These are phyloP conservation scores for Rhodotorula toruloides DNA, from an alignment of 768 basidiomycete species.

Conservation along the genomic window DNA sequence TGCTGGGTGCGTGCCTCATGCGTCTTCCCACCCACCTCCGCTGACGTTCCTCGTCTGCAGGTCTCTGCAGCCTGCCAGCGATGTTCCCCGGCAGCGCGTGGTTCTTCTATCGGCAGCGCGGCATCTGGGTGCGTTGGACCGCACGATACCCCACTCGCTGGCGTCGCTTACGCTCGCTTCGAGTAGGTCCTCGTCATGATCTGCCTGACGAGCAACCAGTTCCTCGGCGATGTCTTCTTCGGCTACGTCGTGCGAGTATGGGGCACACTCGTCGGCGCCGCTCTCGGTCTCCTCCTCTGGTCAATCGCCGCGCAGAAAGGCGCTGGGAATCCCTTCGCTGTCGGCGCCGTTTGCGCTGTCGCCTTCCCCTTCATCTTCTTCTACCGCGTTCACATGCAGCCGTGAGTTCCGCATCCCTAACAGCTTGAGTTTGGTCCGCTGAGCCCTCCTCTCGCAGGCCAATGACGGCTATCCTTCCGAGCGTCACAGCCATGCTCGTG, in stretches of 20 bases:
- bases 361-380: slow-evolving; percentile 54
- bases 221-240: slow-evolving; percentile 22
- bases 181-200: slow-evolving; percentile 30
- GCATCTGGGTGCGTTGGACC: too few species aligned
- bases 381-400: slow-evolving; percentile 47
- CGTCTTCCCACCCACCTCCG: neutral
- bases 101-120: slow-evolving; percentile 32
- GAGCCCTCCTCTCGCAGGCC: neutral
- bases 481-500: slow-evolving; percentile 34
- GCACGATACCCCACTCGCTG: too few species aligned
- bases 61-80: slow-evolving; percentile 15
- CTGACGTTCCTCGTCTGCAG: neutral
- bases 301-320: slow-evolving; percentile 50
- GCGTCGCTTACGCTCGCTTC: too few species aligned
- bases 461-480: slow-evolving; percentile 28
- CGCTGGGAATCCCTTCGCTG: slow-evolving; percentile 56
- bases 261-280: slow-evolving; percentile 52
- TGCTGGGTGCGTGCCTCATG: slow-evolving; percentile 10
- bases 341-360: slow-evolving; percentile 53
- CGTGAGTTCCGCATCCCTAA: neutral
- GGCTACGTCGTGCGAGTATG: slow-evolving; percentile 51
- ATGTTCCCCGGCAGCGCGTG: slow-evolving; percentile 11
- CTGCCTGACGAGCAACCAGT: slow-evolving; percentile 1
- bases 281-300: slow-evolving; percentile 54
- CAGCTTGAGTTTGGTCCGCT: neutral